A percentile compares a stretch with the other conserved stretches of the same genome.
Evolutionary conservation across 805 yeast species (phyloP).

Genomic region (Candida caryicola): DNA sequence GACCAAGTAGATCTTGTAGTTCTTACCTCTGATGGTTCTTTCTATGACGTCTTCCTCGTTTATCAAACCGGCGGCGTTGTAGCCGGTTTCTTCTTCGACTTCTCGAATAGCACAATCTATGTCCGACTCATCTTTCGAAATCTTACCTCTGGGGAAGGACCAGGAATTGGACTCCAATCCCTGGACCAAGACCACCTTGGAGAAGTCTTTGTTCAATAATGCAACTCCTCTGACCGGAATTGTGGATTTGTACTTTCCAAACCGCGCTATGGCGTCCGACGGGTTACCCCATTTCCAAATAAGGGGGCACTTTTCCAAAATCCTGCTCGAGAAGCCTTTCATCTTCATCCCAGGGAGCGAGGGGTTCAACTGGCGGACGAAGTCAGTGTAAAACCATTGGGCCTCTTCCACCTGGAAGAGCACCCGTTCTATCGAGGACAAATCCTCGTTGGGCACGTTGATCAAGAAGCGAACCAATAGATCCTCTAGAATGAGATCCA

Average conservation of each 20-base stretch:
- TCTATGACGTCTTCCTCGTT: slow-evolving; percentile 74
- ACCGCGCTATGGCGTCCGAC: slow-evolving; percentile 71
- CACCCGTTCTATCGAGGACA: slow-evolving; percentile 74
- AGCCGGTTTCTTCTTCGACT: slow-evolving; percentile 90
- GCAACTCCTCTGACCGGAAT: slow-evolving; percentile 98
- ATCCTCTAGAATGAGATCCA: slow-evolving; percentile 79
- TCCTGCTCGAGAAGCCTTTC: slow-evolving; percentile 66
- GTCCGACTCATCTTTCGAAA: slow-evolving; percentile 89
- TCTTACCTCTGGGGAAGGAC: slow-evolving; percentile 98
- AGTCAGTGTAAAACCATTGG: slow-evolving; percentile 95
- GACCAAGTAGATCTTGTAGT: slow-evolving; percentile 77
- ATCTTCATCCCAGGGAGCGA: slow-evolving; percentile 72
- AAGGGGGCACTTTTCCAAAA: slow-evolving; percentile 68
- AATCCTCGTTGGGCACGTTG: slow-evolving; percentile 89
- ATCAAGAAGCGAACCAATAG: slow-evolving; percentile 84
- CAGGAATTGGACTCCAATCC: slow-evolving; percentile 79
- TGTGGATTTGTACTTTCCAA: slow-evolving; percentile 79
- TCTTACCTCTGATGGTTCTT: slow-evolving; percentile 77
- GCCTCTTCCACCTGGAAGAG: slow-evolving; percentile 97
- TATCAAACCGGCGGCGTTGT: slow-evolving; percentile 67
- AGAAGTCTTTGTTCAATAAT: slow-evolving; percentile 65
- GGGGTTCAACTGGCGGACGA: slow-evolving; percentile 68
- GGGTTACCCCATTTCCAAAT: slow-evolving; percentile 87
- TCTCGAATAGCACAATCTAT: slow-evolving; percentile 88
- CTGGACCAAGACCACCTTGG: slow-evolving; percentile 73